Conservation (phyloP, 495 filamentous ascomycete genomes). For the Bathelium albidoporum region DNA sequence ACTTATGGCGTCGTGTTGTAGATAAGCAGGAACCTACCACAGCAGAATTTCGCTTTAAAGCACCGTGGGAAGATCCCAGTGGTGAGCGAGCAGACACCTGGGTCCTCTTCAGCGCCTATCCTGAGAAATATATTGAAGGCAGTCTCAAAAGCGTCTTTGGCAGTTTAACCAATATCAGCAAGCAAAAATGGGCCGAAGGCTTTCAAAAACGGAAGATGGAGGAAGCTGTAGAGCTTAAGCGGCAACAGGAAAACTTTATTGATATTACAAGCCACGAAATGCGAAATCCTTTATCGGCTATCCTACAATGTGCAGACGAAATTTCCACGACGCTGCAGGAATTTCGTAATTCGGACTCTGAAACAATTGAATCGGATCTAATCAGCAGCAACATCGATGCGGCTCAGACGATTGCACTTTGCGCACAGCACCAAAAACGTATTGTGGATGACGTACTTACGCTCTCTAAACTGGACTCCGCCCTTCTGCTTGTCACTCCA, state of each 20-base stretch:
- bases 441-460: constrained; percentile 74
- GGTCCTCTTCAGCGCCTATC: constrained; percentile 62
- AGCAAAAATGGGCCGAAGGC: constrained; percentile 45
- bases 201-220: constrained; percentile 50
- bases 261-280: constrained; percentile 85
- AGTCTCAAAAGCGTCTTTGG: constrained; percentile 63
- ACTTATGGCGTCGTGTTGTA: constrained; percentile 49
- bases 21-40: constrained; percentile 45
- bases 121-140: constrained; percentile 43
- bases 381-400: constrained; percentile 55
- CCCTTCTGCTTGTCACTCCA: constrained; percentile 57
- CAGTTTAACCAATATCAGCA: constrained; percentile 37
- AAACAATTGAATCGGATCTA: constrained; percentile 29
- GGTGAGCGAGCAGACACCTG: constrained; percentile 50
- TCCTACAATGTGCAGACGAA: constrained; percentile 73
- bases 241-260: constrained; percentile 63
- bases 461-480: constrained; percentile 74
- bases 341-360: constrained; percentile 25
- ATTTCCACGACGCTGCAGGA: constrained; percentile 47
- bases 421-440: constrained; percentile 66
- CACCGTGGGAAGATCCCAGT: constrained; percentile 44
- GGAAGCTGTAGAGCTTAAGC: constrained; percentile 36
- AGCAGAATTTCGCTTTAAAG: constrained; percentile 59
- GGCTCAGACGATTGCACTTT: constrained; percentile 64
- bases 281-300: constrained; percentile 72